Conservation (phyloP, 2,329 filamentous ascomycete genomes). For the Metarhizium guizhouense region DNA sequence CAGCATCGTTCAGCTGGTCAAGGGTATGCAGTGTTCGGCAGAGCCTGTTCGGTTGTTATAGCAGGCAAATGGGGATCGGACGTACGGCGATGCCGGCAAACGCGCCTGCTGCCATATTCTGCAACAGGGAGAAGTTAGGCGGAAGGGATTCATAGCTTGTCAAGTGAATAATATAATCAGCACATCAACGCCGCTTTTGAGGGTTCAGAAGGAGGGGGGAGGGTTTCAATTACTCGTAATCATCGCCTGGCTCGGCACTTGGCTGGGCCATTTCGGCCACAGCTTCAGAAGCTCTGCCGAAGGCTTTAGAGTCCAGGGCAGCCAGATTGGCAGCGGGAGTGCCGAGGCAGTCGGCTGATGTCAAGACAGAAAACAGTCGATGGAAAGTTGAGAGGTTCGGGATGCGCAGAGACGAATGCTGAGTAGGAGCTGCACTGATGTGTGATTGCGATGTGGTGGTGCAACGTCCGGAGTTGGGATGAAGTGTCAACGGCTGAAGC, state of each 20-base stretch:
- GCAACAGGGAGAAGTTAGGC: conserved; percentile 84
- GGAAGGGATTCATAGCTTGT: conserved; percentile 84
- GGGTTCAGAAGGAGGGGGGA: not conserved
- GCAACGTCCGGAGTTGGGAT: not conserved
- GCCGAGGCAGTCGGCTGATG: not conserved
- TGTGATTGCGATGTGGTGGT: not conserved
- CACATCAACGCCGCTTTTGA: not conserved
- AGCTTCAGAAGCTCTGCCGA: conserved; percentile 57
- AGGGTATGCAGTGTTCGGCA: not conserved
- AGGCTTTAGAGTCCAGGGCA: conserved; percentile 50
- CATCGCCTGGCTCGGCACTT: conserved; percentile 52
- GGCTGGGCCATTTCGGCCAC: conserved; percentile 63
- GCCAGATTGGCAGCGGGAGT: conserved; percentile 41
- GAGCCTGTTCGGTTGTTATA: not conserved
- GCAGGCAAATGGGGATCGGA: conserved; percentile 2
- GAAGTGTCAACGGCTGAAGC: not conserved
- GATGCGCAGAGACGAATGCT: not conserved
- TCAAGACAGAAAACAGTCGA: not conserved
- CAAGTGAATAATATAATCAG: not conserved
- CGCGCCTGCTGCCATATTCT: conserved; percentile 93
- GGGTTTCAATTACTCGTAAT: conserved; percentile 49
- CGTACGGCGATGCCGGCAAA: conserved; percentile 92
- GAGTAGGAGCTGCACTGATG: not conserved
- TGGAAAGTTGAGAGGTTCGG: not conserved
- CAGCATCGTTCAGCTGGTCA: not conserved